Evolutionary conservation across 1,284 basidiomycete genomes (phyloP).

Genomic region (Boletus holoroseus): DNA sequence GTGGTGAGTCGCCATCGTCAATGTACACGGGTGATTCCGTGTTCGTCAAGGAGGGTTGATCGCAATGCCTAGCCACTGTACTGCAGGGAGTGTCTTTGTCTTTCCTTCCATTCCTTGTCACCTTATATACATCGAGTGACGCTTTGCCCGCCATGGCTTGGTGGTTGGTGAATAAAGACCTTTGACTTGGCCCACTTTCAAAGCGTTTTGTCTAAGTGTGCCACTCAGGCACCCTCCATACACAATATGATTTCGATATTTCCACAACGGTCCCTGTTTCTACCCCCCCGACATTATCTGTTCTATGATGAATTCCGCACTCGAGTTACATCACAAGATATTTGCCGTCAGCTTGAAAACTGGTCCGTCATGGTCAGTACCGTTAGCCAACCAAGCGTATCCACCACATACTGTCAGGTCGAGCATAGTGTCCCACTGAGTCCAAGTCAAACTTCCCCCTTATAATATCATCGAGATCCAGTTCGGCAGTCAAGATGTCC

Average conservation of each 20-base stretch:
- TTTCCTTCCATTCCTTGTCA: not conserved
- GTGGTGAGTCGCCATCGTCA: conserved; percentile 20
- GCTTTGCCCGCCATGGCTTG: conserved; percentile 12
- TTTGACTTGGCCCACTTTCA: conserved; percentile 12
- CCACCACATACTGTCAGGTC: conserved; percentile 50
- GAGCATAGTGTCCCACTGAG: conserved; percentile 62
- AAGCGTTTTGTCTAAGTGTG: conserved; percentile 5
- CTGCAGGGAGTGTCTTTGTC: not conserved
- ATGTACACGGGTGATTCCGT: not conserved
- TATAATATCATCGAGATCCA: conserved; percentile 56
- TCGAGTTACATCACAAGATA: not conserved
- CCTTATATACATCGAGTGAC: conserved; percentile 26
- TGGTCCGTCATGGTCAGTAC: conserved; percentile 15
- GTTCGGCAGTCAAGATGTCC: conserved; percentile 58
- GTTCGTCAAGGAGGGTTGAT: not conserved
- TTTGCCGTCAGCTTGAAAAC: conserved; percentile 26
- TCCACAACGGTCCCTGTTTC: not conserved
- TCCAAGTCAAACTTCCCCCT: conserved; percentile 73
- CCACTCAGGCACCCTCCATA: not conserved
- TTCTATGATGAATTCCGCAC: not conserved
- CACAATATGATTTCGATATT: conserved; percentile 1
- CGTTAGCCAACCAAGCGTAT: not conserved
- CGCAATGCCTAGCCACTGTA: conserved; percentile 12
- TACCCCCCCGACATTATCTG: not conserved
- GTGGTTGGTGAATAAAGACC: conserved; percentile 13